A percentile compares a stretch with the other conserved stretches of the same genome.
Evolutionary conservation across 192 early-diverging fungal genomes (phyloP).

Genomic region (Mortierella alpina): DNA sequence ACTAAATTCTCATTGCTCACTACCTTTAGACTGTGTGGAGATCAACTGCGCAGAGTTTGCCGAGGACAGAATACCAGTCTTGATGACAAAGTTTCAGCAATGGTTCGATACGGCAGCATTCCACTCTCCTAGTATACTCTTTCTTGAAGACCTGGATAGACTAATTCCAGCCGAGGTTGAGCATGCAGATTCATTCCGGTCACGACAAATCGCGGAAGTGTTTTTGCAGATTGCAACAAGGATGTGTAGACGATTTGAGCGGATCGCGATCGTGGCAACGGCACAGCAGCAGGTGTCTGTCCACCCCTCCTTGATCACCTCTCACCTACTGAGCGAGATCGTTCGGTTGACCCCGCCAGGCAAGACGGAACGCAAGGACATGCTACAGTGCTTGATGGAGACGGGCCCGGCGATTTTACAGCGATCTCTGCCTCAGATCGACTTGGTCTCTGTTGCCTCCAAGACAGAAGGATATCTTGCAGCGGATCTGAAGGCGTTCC

Average conservation of each 20-base stretch:
- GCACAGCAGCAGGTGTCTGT: conserved; percentile 73
- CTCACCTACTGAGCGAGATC: conserved; percentile 73
- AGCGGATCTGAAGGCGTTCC: conserved; percentile 79
- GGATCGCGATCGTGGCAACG: conserved; percentile 70
- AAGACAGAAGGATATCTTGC: conserved; percentile 91
- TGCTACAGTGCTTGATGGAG: conserved; percentile 76
- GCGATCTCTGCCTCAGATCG: conserved; percentile 67
- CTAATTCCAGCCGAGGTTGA: conserved; percentile 80
- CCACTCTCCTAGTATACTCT: conserved; percentile 76
- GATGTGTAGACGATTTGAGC: conserved; percentile 60
- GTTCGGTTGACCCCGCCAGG: conserved; percentile 71
- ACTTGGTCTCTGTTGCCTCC: conserved; percentile 77
- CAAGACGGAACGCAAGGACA: conserved; percentile 74
- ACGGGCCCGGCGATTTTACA: conserved; percentile 59
- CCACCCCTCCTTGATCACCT: conserved; percentile 66
- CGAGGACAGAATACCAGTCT: conserved; percentile 65
- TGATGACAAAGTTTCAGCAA: conserved; percentile 69
- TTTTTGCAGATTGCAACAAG: conserved; percentile 65
- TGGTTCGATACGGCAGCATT: conserved; percentile 75
- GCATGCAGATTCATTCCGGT: conserved; percentile 73
- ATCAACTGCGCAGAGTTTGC: conserved; percentile 69
- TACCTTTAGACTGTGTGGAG: conserved; percentile 58
- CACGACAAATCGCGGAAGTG: conserved; percentile 71
- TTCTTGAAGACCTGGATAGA: conserved; percentile 82
- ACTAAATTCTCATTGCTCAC: conserved; percentile 7